These are phyloP conservation scores for Pharnaceum exiguum DNA, from an alignment of 148 eudicot species.

Conservation along the genomic window DNA sequence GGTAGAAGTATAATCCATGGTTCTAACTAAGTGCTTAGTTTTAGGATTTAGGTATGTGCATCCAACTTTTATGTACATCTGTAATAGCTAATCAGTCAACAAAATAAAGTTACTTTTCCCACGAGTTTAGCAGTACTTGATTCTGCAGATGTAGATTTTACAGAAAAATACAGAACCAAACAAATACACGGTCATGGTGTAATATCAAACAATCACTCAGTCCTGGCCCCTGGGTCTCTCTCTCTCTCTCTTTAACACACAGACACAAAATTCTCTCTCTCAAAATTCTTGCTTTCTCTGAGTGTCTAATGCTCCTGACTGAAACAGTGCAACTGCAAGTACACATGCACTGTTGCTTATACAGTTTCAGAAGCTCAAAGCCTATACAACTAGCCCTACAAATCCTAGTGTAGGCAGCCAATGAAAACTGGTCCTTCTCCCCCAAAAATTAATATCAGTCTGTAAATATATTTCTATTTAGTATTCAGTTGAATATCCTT, in stretches of 20 bases:
- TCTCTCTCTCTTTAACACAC: neutral
- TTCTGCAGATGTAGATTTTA: too few relatives aligned
- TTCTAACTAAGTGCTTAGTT: too few relatives aligned
- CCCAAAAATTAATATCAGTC: conserved; percentile 1
- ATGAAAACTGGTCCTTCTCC: conserved; percentile 4
- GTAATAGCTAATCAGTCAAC: too few relatives aligned
- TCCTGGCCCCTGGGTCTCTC: neutral
- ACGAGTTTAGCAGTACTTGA: too few relatives aligned
- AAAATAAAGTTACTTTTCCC: too few relatives aligned
- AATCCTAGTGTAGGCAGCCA: conserved; percentile 1
- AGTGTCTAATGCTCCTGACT: conserved; percentile 17
- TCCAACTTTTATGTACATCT: too few relatives aligned
- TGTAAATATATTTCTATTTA: neutral
- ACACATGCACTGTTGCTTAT: conserved; percentile 26
- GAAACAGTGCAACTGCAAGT: conserved; percentile 24
- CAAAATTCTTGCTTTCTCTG: too few relatives aligned
- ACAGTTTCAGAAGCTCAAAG: conserved; percentile 19
- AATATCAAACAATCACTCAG: conserved; percentile 4
- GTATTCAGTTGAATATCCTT: neutral
- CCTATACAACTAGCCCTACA: conserved; percentile 23
- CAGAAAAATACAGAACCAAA: too few relatives aligned
- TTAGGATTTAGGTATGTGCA: too few relatives aligned
- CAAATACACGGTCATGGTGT: neutral
- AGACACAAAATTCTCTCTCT: too few relatives aligned
- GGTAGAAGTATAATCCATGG: too few relatives aligned